Base-by-base conservation (phyloP, 1,284 basidiomycete genomes). In the Ustilago bromivora region DNA sequence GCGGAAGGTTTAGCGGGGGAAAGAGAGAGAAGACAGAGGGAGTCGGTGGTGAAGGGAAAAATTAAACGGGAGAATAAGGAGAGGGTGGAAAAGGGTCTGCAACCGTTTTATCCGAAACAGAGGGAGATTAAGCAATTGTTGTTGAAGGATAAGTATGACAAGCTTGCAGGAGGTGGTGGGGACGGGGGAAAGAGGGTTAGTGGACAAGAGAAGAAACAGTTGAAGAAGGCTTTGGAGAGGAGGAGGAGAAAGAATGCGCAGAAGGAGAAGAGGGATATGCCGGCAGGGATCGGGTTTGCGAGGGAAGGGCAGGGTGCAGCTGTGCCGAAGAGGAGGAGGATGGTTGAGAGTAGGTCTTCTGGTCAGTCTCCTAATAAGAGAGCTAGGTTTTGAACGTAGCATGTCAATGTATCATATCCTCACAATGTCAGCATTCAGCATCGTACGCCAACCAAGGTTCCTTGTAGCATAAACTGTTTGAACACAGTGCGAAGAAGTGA, bases 191-290 rank as follows among this genome's bases (percentile, higher is more conserved):
- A 64, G 38, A 59, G 32, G 57, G 66, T 62, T 9, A 53, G 65
- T 15, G 75, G 71, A 2, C 47, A 68, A 35, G 64, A 71, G 59
- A 76, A 76, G 72, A 73, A 78, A 40, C 94, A 94, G 0, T 93
- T 96, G 69, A 93, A 92, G 85, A 78, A 78, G 62, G 93, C 91
- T 2, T 91, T 96, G 47, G 94, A 94, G 83, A 95, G 93, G 89
- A 94, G 92, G 85, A 90, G 93, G 87, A 94, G 91, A 87, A 96
- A 96, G 88, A 88, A 92, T 28, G 90, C 90, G 36, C 93, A 94
- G 86, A 95, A 94, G 87, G 95, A 97, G 89, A 96, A 95, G 87
- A 93, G 91, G 28, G 63, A 71, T 32, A 78, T 82, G 80, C 80
- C 80, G 7, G 67, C 58, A 0, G 76, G 76, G 13, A 74, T 78